Evolutionary conservation across 768 basidiomycete species (phyloP).

Genomic region (Boletus patriciae): DNA sequence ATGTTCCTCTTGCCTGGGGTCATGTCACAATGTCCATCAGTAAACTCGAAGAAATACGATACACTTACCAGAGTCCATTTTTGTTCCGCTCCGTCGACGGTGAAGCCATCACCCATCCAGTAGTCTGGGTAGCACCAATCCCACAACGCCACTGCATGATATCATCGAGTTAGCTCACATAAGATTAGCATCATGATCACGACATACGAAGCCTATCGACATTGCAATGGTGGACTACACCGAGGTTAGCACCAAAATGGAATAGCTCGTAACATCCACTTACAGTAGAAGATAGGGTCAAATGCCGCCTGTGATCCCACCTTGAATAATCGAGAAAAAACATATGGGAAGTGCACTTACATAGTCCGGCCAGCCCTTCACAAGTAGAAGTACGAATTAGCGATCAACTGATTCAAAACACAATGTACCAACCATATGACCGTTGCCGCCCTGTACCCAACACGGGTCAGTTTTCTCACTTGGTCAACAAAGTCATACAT

Average conservation of each 20-base stretch:
- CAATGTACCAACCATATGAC: conserved; percentile 25
- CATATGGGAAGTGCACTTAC: conserved; percentile 8
- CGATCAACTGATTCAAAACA: background rate
- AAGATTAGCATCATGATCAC: background rate
- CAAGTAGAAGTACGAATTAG: background rate
- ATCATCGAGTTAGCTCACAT: background rate
- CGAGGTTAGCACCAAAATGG: background rate
- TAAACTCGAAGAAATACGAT: background rate
- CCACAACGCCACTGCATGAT: conserved; percentile 27
- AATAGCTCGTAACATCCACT: background rate
- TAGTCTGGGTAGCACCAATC: conserved; percentile 31
- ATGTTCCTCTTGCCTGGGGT: conserved; percentile 23
- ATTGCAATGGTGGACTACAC: conserved; percentile 26
- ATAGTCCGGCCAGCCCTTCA: conserved; percentile 23
- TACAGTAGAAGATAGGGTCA: conserved; percentile 29
- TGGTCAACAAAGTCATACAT: background rate
- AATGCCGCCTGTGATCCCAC: conserved; percentile 19
- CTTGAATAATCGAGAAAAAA: background rate
- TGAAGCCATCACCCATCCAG: conserved; percentile 31
- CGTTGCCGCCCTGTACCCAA: conserved; percentile 24
- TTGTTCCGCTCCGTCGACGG: conserved; percentile 4
- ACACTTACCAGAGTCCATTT: conserved; percentile 27
- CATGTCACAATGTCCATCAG: background rate
- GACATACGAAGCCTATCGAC: conserved; percentile 26
- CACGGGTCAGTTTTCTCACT: background rate